Percentiles rank a stretch among this genome's conserved stretches.
phyloP scores from a whole-genome alignment of 176 grass and related monocot species.

The Aegilops umbellulata region DNA sequence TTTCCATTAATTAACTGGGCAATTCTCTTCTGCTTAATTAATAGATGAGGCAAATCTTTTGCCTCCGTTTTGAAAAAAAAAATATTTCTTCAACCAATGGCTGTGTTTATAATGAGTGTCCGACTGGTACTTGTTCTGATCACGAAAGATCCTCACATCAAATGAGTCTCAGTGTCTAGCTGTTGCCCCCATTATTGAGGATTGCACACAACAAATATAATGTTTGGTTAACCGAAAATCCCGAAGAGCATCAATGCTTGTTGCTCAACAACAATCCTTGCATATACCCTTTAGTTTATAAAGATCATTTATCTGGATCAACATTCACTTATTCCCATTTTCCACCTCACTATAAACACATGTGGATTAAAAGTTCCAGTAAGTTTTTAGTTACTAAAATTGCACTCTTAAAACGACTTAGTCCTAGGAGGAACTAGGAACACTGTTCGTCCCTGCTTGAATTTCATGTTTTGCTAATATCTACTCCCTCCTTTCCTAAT shows the following conservation, averaged over 20 bases:
- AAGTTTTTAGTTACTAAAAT: too few species aligned
- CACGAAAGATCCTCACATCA: neutral
- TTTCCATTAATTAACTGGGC: too few species aligned
- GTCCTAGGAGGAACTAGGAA: too few species aligned
- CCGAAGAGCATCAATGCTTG: neutral
- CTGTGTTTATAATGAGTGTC: neutral
- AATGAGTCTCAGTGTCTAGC: neutral
- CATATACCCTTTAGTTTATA: neutral
- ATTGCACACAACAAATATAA: neutral
- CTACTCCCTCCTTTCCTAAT: too few species aligned
- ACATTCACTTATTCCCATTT: neutral
- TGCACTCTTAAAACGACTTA: neutral
- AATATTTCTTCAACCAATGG: neutral
- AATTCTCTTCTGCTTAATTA: too few species aligned
- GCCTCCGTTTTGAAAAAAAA: too few species aligned
- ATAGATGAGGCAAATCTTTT: too few species aligned
- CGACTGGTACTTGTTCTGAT: neutral
- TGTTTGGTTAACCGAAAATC: neutral
- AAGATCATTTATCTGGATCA: neutral
- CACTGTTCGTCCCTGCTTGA: neutral
- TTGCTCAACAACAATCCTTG: neutral
- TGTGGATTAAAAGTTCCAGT: too few species aligned
- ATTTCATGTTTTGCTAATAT: neutral
- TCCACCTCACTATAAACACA: neutral
- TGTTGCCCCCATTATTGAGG: neutral